A percentile compares a stretch with the other conserved stretches of the same genome.
These are phyloP conservation scores for Extremus antarcticus DNA, from an alignment of 495 filamentous ascomycete species.

Conservation along the genomic window DNA sequence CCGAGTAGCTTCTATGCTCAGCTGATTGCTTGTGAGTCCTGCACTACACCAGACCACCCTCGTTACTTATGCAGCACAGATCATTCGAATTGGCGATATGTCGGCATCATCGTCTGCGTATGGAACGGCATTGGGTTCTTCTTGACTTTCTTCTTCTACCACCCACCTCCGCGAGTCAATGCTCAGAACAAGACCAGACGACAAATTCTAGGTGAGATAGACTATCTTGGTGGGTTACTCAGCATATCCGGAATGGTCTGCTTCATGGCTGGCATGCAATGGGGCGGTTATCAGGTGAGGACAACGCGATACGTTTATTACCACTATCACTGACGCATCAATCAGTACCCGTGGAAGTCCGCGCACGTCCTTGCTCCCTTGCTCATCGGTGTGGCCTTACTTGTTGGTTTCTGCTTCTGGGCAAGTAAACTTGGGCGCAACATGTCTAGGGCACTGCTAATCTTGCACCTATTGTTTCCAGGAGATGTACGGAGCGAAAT, in stretches of 20 bases:
- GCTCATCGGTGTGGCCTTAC: constrained; percentile 42
- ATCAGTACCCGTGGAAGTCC: constrained; percentile 46
- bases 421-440: no score
- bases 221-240: constrained; percentile 56
- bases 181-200: constrained; percentile 37
- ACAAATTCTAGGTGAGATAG: constrained; percentile 47
- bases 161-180: constrained; percentile 51
- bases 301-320: neutral
- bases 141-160: constrained; percentile 54
- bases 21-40: constrained; percentile 40
- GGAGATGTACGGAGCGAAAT: constrained; percentile 48
- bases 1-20: constrained; percentile 62
- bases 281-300: constrained; percentile 45
- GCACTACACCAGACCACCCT: neutral
- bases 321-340: neutral
- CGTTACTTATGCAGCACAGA: neutral
- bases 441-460: no score
- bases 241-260: constrained; percentile 47
- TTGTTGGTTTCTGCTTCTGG: constrained; percentile 51
- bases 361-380: constrained; percentile 51
- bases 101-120: constrained; percentile 48
- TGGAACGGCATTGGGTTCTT: constrained; percentile 54
- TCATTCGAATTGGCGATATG: constrained; percentile 49
- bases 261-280: constrained; percentile 44
- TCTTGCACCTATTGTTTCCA: no score